phyloP scores from a whole-genome alignment of 768 basidiomycete species.

The Naematelia aurantialba region DNA sequence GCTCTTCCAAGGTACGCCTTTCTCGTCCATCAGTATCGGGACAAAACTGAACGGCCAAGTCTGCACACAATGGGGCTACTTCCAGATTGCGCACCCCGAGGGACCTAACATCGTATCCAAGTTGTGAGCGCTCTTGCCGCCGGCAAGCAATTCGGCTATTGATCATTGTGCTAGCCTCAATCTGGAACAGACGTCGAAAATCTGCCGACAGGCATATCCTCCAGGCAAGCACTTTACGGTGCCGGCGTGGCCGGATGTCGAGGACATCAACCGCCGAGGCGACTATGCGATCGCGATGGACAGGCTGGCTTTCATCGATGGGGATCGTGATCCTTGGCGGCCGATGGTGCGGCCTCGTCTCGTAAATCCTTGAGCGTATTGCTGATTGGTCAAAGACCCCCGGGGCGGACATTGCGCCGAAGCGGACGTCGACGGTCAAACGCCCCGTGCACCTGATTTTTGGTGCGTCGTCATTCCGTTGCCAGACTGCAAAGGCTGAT shows the following conservation, averaged over 20 bases:
- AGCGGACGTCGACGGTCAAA: constrained; percentile 66
- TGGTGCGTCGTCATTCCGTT: constrained; percentile 55
- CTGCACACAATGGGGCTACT: constrained; percentile 95
- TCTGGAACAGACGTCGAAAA: constrained; percentile 65
- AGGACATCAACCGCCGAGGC: constrained; percentile 76
- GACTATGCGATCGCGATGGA: constrained; percentile 76
- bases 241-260: constrained; percentile 71
- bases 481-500: background rate
- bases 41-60: constrained; percentile 40
- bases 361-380: background rate
- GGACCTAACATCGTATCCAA: constrained; percentile 74
- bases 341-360: constrained; percentile 55
- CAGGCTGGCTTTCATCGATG: constrained; percentile 71
- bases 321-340: constrained; percentile 72
- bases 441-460: constrained; percentile 84
- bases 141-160: background rate
- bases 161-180: constrained; percentile 56
- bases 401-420: constrained; percentile 54
- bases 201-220: constrained; percentile 62
- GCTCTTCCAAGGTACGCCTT: constrained; percentile 70
- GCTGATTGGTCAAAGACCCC: constrained; percentile 37
- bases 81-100: constrained; percentile 61
- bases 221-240: constrained; percentile 72
- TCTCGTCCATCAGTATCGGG: background rate
- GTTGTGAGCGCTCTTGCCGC: constrained; percentile 20